These are phyloP conservation scores for Penstemon eatonii DNA, from an alignment of 257 asterid species.

Conservation along the genomic window DNA sequence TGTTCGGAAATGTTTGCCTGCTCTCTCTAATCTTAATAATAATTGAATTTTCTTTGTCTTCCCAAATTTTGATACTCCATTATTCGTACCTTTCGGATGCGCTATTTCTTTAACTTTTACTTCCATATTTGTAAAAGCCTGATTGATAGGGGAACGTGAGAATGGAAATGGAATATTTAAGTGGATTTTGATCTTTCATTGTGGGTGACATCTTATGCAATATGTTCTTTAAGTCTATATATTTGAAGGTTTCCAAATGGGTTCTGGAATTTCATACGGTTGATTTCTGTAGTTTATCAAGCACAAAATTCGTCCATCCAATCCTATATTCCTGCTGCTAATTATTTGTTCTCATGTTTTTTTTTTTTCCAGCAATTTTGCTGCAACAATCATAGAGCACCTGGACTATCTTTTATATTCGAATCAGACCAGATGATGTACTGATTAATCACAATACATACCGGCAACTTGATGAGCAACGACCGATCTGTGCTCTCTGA, in stretches of 20 bases:
- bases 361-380: constrained; percentile 29
- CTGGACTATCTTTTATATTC: constrained; percentile 6
- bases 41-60: neutral
- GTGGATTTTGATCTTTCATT: neutral
- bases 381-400: constrained; percentile 19
- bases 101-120: no score
- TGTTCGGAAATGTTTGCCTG: neutral
- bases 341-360: constrained; percentile 2
- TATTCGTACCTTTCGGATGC: no score
- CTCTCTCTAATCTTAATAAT: neutral
- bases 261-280: constrained; percentile 8
- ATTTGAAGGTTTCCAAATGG: neutral
- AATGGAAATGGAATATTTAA: neutral
- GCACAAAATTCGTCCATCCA: neutral
- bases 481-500: constrained; percentile 3
- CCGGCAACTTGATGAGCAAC: constrained; percentile 21
- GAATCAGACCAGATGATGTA: constrained; percentile 8
- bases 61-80: neutral
- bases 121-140: no score
- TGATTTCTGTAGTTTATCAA: neutral
- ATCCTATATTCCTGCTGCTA: neutral
- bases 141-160: no score
- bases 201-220: constrained; percentile 8
- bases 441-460: constrained; percentile 9
- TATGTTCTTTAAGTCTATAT: constrained; percentile 1